Evolutionary conservation across 2,329 filamentous ascomycete species (phyloP).

Genomic region (Alternaria longipes): DNA sequence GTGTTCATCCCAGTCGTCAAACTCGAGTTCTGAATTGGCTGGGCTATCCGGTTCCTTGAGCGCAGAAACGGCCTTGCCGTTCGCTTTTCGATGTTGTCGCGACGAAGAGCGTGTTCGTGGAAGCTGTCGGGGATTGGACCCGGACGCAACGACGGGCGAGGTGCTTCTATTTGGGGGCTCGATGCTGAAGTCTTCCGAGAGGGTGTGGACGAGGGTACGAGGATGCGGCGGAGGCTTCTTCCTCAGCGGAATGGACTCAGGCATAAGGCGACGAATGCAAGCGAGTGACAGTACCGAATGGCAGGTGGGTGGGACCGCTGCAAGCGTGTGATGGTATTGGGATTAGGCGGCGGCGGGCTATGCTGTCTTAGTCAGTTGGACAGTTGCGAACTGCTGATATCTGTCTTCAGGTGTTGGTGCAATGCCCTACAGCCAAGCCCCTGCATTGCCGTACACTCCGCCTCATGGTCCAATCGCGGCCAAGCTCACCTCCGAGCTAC

Average conservation of each 20-base stretch:
- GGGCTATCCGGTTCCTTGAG: conserved; percentile 33
- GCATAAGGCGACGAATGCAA: conserved; percentile 43
- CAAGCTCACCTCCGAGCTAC: conserved; percentile 15
- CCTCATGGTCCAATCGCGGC: conserved; percentile 21
- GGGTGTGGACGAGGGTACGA: conserved; percentile 27
- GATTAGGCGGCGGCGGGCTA: conserved; percentile 14
- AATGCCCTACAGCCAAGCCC: conserved; percentile 20
- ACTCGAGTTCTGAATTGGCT: conserved; percentile 48
- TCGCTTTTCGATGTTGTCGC: conserved; percentile 19
- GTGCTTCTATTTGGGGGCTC: conserved; percentile 18
- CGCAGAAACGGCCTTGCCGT: conserved; percentile 13
- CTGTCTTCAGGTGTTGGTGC: conserved; percentile 17
- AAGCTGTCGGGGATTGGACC: conserved; percentile 29
- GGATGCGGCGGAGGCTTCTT: conserved; percentile 35
- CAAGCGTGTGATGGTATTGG: conserved; percentile 13
- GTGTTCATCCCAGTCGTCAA: conserved; percentile 58
- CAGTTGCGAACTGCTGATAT: conserved; percentile 16
- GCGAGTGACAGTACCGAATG: conserved; percentile 25
- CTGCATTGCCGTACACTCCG: conserved; percentile 19
- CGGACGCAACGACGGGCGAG: conserved; percentile 37
- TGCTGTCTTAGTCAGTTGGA: conserved; percentile 8
- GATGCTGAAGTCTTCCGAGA: conserved; percentile 27
- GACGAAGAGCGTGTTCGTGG: conserved; percentile 34
- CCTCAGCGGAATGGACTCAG: conserved; percentile 49
- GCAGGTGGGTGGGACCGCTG: conserved; percentile 16